These are phyloP conservation scores for Trametes maxima DNA, from an alignment of 768 basidiomycete species.

Conservation along the genomic window DNA sequence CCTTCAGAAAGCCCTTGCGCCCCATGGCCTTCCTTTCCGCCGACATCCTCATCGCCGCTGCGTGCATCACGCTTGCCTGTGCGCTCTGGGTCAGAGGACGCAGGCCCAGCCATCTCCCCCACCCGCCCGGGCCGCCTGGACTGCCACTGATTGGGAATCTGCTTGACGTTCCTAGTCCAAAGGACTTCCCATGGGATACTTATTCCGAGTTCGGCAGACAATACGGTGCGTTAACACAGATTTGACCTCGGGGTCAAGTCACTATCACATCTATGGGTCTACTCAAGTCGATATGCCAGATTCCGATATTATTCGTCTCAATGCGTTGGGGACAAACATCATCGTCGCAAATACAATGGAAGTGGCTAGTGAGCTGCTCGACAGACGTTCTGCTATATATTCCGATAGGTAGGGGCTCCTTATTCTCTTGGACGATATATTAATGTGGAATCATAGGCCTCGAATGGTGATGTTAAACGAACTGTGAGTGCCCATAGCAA, in stretches of 20 bases:
- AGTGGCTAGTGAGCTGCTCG: slow-evolving; percentile 30
- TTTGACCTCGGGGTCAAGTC: too few species aligned
- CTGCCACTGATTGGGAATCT: slow-evolving; percentile 13
- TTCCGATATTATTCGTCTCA: slow-evolving; percentile 13
- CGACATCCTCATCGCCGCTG: background rate
- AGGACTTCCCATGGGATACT: slow-evolving; percentile 2
- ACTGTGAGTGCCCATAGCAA: background rate
- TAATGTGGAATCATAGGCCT: background rate
- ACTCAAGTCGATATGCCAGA: background rate
- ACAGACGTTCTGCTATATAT: slow-evolving; percentile 29
- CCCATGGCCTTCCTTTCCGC: background rate
- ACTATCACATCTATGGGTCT: too few species aligned
- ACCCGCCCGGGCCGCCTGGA: slow-evolving; percentile 11
- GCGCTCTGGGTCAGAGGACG: background rate
- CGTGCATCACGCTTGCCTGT: background rate
- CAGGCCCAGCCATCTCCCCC: background rate
- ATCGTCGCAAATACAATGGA: slow-evolving; percentile 33
- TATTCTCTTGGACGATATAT: too few species aligned
- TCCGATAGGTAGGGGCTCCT: slow-evolving; percentile 27
- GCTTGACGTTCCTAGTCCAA: slow-evolving; percentile 4
- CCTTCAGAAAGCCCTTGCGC: background rate
- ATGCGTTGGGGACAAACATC: slow-evolving; percentile 20
- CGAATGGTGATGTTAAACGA: slow-evolving; percentile 13
- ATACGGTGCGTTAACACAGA: background rate
- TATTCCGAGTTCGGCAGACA: background rate